Evolutionary conservation across 2,329 filamentous ascomycete species (phyloP).

Genomic region (Lasiodiplodia citricola): DNA sequence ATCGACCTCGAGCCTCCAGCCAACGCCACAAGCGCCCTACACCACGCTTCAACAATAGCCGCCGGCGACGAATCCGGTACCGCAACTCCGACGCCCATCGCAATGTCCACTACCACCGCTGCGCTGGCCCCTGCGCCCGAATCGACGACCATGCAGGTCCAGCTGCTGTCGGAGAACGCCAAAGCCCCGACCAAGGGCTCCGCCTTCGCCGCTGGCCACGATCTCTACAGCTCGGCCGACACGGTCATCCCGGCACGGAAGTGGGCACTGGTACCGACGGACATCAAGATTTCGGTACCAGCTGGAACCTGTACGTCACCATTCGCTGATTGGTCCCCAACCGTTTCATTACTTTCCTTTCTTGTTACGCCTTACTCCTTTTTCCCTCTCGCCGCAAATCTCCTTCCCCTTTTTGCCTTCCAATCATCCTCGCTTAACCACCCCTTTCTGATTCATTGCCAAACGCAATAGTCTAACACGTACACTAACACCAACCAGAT

Average conservation of each 20-base stretch:
- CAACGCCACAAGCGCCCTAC: conserved; percentile 13
- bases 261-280: conserved; percentile 86
- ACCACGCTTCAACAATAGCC: conserved; percentile 31
- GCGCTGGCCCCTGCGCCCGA: conserved; percentile 51
- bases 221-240: conserved; percentile 80
- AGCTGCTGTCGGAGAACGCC: conserved; percentile 84
- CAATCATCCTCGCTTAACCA: not conserved
- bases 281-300: conserved; percentile 88
- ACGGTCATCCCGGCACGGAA: conserved; percentile 80
- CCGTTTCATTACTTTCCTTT: not conserved
- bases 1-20: conserved; percentile 45
- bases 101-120: conserved; percentile 31
- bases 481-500: conserved; percentile 57
- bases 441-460: not conserved
- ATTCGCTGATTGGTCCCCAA: not conserved
- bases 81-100: conserved; percentile 42
- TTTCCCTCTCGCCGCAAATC: conserved; percentile 17
- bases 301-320: conserved; percentile 79
- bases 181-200: conserved; percentile 86
- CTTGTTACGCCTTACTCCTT: not conserved
- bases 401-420: conserved; percentile 1
- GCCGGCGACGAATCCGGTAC: conserved; percentile 38
- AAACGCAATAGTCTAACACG: not conserved
- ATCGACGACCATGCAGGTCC: conserved; percentile 70
- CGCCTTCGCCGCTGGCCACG: conserved; percentile 89